These are phyloP conservation scores for Russula lepida DNA, from an alignment of 768 basidiomycete species.

Conservation along the genomic window DNA sequence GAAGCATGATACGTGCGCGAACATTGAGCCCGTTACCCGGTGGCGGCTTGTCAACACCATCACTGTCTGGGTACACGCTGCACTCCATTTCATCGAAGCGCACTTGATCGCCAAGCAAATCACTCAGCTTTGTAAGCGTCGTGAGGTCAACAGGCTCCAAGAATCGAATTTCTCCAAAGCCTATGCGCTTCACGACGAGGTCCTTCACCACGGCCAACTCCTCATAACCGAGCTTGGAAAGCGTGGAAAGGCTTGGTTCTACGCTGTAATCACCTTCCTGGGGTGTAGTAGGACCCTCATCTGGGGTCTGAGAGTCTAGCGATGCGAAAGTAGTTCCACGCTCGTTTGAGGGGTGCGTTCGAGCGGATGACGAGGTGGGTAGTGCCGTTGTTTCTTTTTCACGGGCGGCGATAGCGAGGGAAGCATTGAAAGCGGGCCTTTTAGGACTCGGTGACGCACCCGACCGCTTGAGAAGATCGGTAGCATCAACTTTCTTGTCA, in stretches of 20 bases:
- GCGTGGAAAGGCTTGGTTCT: conserved; percentile 64
- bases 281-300: background rate
- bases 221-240: conserved; percentile 64
- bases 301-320: conserved; percentile 1
- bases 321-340: conserved; percentile 23
- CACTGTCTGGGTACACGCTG: conserved; percentile 86
- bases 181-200: conserved; percentile 83
- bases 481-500: conserved; percentile 73
- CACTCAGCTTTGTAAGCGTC: conserved; percentile 65
- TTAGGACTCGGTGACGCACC: conserved; percentile 22
- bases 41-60: conserved; percentile 76
- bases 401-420: conserved; percentile 63
- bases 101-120: conserved; percentile 79
- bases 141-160: conserved; percentile 79
- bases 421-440: conserved; percentile 68
- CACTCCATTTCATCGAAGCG: conserved; percentile 89
- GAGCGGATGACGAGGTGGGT: conserved; percentile 11
- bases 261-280: conserved; percentile 91
- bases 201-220: conserved; percentile 65
- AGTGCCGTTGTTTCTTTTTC: conserved; percentile 52
- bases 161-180: conserved; percentile 84
- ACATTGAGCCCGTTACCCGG: conserved; percentile 87
- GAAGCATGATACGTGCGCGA: conserved; percentile 63
- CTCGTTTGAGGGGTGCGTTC: conserved; percentile 28
- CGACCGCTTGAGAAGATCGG: conserved; percentile 48